Evolutionary conservation across 2,329 filamentous ascomycete genomes (phyloP).

Genomic region (Cladosporium sp.): DNA sequence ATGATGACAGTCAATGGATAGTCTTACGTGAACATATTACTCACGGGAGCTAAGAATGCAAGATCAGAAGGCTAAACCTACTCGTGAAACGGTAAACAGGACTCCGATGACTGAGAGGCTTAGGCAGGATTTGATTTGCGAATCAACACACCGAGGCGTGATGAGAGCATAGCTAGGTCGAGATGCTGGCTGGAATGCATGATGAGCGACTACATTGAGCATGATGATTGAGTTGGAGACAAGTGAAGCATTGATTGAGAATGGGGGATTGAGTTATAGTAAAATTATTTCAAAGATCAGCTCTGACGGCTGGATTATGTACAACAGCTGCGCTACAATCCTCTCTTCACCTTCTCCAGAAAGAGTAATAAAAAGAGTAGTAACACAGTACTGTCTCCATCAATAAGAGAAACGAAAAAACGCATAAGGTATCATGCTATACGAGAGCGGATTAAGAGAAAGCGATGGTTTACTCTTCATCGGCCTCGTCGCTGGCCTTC

Average conservation of each 20-base stretch:
- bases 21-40: too few species aligned
- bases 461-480: slow-evolving; percentile 40
- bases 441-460: slow-evolving; percentile 10
- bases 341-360: not conserved
- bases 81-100: too few species aligned
- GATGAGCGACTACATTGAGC: too few species aligned
- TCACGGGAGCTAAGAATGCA: too few species aligned
- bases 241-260: not conserved
- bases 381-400: slow-evolving; percentile 13
- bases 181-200: too few species aligned
- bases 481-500: slow-evolving; percentile 43
- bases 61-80: too few species aligned
- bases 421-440: slow-evolving; percentile 15
- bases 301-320: slow-evolving; percentile 12
- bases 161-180: too few species aligned
- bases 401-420: slow-evolving; percentile 12
- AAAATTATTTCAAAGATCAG: slow-evolving; percentile 14
- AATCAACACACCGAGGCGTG: too few species aligned
- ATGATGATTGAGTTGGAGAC: too few species aligned
- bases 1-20: too few species aligned
- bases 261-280: slow-evolving; percentile 1
- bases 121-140: too few species aligned
- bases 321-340: slow-evolving; percentile 11
- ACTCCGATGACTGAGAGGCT: too few species aligned
- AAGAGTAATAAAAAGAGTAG: slow-evolving; percentile 12